phyloP scores from a whole-genome alignment of 1,284 basidiomycete genomes.

The Pyrrhoderma lamaoense region DNA sequence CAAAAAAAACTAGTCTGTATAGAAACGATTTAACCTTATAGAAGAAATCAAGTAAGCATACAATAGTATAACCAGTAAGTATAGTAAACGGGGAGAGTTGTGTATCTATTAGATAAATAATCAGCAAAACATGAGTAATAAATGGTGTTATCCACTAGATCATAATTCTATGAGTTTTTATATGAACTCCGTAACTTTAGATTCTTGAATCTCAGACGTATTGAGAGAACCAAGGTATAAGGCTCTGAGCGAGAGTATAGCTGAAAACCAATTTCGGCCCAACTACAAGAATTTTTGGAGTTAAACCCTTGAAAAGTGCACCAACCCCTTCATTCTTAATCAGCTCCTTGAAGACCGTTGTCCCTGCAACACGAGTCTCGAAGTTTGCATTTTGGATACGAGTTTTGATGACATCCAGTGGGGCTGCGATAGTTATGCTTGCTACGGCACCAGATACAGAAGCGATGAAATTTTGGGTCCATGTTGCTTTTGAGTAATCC shows the following conservation, averaged over 20 bases:
- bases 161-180: no score
- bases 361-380: constrained; percentile 84
- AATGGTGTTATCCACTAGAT: no score
- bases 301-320: constrained; percentile 97
- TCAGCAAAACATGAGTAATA: no score
- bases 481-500: constrained; percentile 91
- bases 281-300: constrained; percentile 94
- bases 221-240: constrained; percentile 91
- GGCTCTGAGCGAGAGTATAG: constrained; percentile 92
- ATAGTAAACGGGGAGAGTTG: no score
- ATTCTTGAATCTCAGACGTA: constrained; percentile 53
- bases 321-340: constrained; percentile 77
- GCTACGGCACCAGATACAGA: constrained; percentile 92
- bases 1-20: no score
- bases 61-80: no score
- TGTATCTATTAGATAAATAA: no score
- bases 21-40: no score
- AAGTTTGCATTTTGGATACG: constrained; percentile 99
- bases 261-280: constrained; percentile 98
- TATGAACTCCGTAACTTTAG: no score
- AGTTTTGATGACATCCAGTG: constrained; percentile 94
- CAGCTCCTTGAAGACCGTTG: constrained; percentile 82
- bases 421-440: constrained; percentile 93
- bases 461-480: constrained; percentile 93
- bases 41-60: no score